These are phyloP conservation scores for Xylaria longipes DNA, from an alignment of 495 filamentous ascomycete species.

Conservation along the genomic window DNA sequence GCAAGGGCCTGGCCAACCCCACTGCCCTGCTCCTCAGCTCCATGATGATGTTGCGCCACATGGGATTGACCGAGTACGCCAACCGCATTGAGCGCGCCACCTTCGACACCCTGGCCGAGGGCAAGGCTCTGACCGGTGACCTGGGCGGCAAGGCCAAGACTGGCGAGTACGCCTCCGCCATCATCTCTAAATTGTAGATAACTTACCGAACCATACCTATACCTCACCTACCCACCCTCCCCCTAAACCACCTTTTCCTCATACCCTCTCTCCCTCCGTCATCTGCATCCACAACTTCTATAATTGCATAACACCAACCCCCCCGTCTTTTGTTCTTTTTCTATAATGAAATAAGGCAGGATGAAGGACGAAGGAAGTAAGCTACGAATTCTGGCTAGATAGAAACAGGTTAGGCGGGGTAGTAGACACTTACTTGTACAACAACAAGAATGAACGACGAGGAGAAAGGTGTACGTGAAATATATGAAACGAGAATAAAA, in stretches of 20 bases:
- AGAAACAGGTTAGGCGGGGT: constrained; percentile 5
- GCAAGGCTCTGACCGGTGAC: constrained; percentile 94
- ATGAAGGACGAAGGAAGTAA: not conserved
- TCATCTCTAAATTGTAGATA: constrained; percentile 78
- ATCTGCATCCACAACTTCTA: constrained; percentile 18
- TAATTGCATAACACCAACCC: not conserved
- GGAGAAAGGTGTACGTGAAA: not conserved
- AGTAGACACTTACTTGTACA: constrained; percentile 10
- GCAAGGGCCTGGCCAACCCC: constrained; percentile 93
- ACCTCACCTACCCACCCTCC: not conserved
- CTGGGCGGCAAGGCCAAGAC: constrained; percentile 94
- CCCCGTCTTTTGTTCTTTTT: not conserved
- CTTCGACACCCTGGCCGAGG: constrained; percentile 92
- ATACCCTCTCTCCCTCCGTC: not conserved
- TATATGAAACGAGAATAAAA: constrained; percentile 7
- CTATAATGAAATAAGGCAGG: not conserved
- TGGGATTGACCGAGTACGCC: constrained; percentile 87
- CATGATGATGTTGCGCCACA: constrained; percentile 99
- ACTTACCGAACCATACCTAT: constrained; percentile 23
- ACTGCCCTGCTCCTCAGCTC: constrained; percentile 88
- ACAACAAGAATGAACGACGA: not conserved
- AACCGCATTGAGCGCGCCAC: constrained; percentile 89
- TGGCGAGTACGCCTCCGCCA: constrained; percentile 86
- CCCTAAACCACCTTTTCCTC: not conserved
- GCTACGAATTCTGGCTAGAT: constrained; percentile 1